phyloP scores from a whole-genome alignment of 129 eudicot species.

The Tagetes erecta region DNA sequence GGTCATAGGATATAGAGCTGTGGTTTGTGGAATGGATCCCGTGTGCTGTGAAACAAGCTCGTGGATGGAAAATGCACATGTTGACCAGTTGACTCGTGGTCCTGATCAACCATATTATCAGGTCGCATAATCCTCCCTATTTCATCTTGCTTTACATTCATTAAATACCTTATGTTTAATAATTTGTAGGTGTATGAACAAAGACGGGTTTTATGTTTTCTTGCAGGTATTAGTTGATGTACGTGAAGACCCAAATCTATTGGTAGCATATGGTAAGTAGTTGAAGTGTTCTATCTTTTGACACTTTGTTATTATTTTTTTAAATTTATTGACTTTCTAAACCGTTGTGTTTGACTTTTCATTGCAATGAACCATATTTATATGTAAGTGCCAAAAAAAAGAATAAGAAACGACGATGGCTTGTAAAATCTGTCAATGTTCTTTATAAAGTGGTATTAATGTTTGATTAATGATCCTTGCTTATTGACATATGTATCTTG shows the following conservation, averaged over 20 bases:
- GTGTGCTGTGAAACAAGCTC: conserved; percentile 87
- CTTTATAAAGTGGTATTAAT: not conserved
- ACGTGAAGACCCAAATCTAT: conserved; percentile 70
- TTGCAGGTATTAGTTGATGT: conserved; percentile 84
- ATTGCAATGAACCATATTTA: conserved; percentile 3
- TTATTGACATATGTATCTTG: conserved; percentile 18
- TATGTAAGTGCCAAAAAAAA: not conserved
- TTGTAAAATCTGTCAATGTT: not conserved
- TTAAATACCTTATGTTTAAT: not conserved
- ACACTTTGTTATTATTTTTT: not conserved
- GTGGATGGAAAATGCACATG: conserved; percentile 89
- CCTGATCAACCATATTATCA: conserved; percentile 95
- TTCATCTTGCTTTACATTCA: not conserved
- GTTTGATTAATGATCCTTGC: conserved; percentile 15
- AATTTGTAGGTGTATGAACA: not conserved
- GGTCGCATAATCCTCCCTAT: conserved; percentile 42
- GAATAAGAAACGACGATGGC: not conserved
- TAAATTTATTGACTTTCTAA: not conserved
- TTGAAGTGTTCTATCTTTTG: not conserved
- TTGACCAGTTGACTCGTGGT: conserved; percentile 75
- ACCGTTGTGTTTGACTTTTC: not conserved
- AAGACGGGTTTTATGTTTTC: conserved; percentile 14
- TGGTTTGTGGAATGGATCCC: conserved; percentile 98
- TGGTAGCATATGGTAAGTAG: conserved; percentile 87
- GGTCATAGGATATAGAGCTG: conserved; percentile 77